Conservation (phyloP, 768 basidiomycete genomes). For the Tylopilus cervinicoccineus region DNA sequence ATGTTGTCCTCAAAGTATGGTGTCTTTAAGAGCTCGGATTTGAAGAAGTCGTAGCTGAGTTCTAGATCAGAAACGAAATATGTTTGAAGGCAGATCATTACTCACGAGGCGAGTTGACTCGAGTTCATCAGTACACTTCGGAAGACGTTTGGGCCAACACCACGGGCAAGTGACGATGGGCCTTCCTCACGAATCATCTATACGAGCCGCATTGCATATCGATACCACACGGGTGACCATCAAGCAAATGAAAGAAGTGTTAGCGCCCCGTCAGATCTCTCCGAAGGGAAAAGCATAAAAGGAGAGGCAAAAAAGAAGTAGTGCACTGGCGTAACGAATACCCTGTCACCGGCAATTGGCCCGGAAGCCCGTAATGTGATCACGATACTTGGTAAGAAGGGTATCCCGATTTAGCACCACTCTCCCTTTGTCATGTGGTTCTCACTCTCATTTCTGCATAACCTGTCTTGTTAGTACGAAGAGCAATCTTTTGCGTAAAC, state of each 20-base stretch:
- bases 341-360: not conserved
- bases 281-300: not conserved
- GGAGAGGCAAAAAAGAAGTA: not conserved
- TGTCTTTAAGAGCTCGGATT: constrained; percentile 72
- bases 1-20: constrained; percentile 80
- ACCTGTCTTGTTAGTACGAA: not conserved
- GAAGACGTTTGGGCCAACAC: constrained; percentile 81
- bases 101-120: constrained; percentile 86
- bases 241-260: not conserved
- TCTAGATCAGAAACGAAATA: not conserved
- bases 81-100: not conserved
- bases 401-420: not conserved
- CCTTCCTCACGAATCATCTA: constrained; percentile 91
- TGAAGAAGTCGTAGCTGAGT: constrained; percentile 85
- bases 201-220: not conserved
- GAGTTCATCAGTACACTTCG: constrained; percentile 89
- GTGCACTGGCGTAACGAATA: not conserved
- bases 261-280: constrained; percentile 2
- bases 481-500: too few species aligned
- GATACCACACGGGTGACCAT: not conserved
- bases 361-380: not conserved
- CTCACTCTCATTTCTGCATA: not conserved
- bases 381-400: not conserved
- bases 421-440: too few species aligned
- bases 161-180: constrained; percentile 65